Conservation (phyloP, 2,329 filamentous ascomycete species). For the Didymella arachidicola region DNA sequence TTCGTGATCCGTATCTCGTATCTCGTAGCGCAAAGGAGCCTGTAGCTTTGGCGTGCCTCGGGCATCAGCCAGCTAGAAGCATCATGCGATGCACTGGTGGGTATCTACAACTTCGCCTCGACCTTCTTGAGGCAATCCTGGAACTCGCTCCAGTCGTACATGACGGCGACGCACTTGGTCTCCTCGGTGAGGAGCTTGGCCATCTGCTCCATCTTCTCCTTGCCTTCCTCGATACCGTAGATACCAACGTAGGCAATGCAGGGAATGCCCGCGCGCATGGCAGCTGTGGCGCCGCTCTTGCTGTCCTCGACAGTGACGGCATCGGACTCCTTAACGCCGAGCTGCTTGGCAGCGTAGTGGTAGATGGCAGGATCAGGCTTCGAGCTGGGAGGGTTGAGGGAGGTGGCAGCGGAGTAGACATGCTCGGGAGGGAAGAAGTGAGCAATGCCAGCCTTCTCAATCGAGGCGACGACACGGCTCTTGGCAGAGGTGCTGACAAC, state of each 20-base stretch:
- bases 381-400: conserved; percentile 78
- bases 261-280: conserved; percentile 78
- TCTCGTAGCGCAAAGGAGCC: conserved; percentile 20
- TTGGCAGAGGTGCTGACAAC: conserved; percentile 85
- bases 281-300: conserved; percentile 82
- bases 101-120: conserved; percentile 50
- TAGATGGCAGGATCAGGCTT: conserved; percentile 94
- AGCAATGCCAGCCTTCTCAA: conserved; percentile 80
- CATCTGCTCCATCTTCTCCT: conserved; percentile 57
- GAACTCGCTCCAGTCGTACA: conserved; percentile 63
- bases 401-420: conserved; percentile 84
- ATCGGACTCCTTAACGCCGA: conserved; percentile 75
- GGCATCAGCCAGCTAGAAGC: conserved; percentile 24
- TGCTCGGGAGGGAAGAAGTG: conserved; percentile 79
- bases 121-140: conserved; percentile 58
- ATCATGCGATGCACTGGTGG: conserved; percentile 22
- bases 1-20: conserved; percentile 34
- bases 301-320: conserved; percentile 87
- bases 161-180: conserved; percentile 58
- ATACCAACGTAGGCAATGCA: conserved; percentile 85
- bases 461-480: conserved; percentile 76
- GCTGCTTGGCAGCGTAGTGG: conserved; percentile 74
- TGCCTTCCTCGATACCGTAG: conserved; percentile 54
- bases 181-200: conserved; percentile 58
- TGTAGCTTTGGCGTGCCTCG: conserved; percentile 18